phyloP scores from a whole-genome alignment of 139 green algal genomes.

The Haematococcus lacustris region DNA sequence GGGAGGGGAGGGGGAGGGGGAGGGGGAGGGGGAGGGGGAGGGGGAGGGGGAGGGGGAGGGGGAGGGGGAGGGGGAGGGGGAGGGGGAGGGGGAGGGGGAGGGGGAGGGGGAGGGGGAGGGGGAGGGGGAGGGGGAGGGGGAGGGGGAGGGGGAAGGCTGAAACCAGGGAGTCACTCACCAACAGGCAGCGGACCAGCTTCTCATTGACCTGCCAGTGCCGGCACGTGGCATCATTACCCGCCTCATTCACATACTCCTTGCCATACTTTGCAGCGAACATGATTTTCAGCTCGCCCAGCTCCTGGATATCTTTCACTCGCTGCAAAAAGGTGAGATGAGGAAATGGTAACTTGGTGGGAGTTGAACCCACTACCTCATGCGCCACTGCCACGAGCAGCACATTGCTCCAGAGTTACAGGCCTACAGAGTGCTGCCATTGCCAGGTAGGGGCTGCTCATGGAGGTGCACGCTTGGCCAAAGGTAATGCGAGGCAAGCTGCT shows the following conservation, averaged over 20 bases:
- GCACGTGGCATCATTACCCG: slow-evolving; percentile 12
- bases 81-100: no score
- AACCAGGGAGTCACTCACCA: slow-evolving; percentile 2
- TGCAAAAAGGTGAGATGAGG: background rate
- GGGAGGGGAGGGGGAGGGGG: background rate
- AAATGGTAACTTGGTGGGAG: background rate
- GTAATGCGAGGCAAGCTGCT: background rate
- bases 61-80: background rate
- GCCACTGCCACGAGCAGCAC: background rate
- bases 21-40: background rate
- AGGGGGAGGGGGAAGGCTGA: background rate
- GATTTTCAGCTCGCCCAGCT: slow-evolving; percentile 48
- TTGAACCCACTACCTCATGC: background rate
- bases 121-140: background rate
- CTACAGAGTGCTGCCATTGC: background rate
- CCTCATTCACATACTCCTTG: slow-evolving; percentile 28
- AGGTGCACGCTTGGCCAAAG: background rate
- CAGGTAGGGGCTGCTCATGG: background rate
- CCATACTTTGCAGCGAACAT: slow-evolving; percentile 63
- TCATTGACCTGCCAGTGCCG: slow-evolving; percentile 24
- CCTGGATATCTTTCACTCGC: slow-evolving; percentile 48
- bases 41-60: background rate
- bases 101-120: background rate
- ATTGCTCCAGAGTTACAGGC: background rate
- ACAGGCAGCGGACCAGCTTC: slow-evolving; percentile 31